A percentile compares a stretch with the other conserved stretches of the same genome.
Conservation (phyloP, 192 early-diverging fungal genomes). For the Podila minutissima region DNA sequence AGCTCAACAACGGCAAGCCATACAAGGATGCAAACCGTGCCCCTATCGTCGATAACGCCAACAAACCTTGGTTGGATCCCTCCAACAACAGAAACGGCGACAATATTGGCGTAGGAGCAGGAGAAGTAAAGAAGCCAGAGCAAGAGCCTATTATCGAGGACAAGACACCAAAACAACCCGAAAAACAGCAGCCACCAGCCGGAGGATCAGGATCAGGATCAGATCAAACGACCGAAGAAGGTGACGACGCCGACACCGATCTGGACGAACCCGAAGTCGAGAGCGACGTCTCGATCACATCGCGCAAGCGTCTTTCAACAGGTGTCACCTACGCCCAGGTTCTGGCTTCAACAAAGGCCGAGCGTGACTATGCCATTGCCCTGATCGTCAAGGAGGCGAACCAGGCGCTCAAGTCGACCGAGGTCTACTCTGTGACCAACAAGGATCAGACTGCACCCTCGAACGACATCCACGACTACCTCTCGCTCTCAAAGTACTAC, state of each 20-base stretch:
- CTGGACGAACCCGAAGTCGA: conserved; percentile 1
- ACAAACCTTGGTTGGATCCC: conserved; percentile 3
- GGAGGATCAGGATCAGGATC: conserved; percentile 22
- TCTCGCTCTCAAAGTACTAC: conserved; percentile 66
- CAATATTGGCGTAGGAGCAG: neutral
- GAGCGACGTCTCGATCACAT: conserved; percentile 4
- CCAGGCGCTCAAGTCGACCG: conserved; percentile 32
- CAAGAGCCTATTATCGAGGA: neutral
- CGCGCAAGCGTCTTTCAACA: conserved; percentile 10
- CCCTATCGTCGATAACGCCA: neutral
- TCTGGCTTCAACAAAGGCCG: conserved; percentile 30
- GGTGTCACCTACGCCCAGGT: conserved; percentile 29
- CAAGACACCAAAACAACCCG: neutral
- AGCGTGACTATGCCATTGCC: conserved; percentile 39
- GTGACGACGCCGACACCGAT: neutral
- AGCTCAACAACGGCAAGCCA: conserved; percentile 11
- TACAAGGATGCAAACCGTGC: neutral
- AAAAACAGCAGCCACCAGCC: neutral
- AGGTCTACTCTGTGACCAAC: conserved; percentile 62
- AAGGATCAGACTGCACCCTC: conserved; percentile 60
- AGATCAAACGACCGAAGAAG: conserved; percentile 5
- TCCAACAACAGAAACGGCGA: neutral
- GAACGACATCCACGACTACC: conserved; percentile 62
- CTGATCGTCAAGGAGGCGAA: conserved; percentile 43
- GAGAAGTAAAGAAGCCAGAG: conserved; percentile 2